phyloP scores from a whole-genome alignment of 129 eudicot species.

The Escallonia herrerae region DNA sequence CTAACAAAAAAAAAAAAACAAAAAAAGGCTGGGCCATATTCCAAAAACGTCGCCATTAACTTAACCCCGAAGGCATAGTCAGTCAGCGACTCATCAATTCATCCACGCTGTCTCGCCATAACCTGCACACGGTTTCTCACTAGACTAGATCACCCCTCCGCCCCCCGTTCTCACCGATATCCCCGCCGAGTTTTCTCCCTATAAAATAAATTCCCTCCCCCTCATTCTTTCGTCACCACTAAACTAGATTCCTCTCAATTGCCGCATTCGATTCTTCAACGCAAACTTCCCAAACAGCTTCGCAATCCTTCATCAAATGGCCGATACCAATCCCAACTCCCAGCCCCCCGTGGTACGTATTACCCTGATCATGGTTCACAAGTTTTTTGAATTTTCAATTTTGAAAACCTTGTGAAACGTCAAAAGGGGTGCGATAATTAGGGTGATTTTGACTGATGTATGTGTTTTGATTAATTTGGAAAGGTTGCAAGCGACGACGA shows the following conservation, averaged over 20 bases:
- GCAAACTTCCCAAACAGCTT: not conserved
- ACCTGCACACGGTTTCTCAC: not conserved
- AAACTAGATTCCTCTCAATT: not conserved
- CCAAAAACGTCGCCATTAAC: too few relatives aligned
- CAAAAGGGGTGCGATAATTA: too few relatives aligned
- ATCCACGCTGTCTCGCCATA: not conserved
- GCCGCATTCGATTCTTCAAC: too few relatives aligned
- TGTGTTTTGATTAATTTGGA: not conserved
- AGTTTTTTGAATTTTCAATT: not conserved
- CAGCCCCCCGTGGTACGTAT: not conserved
- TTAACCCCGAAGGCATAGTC: too few relatives aligned
- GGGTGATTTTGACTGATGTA: not conserved
- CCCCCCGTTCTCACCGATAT: not conserved
- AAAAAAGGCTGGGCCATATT: too few relatives aligned
- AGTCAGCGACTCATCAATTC: too few relatives aligned
- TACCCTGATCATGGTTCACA: too few relatives aligned
- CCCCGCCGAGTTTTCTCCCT: not conserved
- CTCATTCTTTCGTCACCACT: not conserved
- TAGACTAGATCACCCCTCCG: not conserved
- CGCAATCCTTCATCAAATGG: not conserved
- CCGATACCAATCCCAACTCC: not conserved
- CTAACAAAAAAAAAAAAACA: too few relatives aligned
- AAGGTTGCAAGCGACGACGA: constrained; percentile 40
- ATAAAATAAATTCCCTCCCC: not conserved
- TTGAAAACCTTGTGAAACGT: too few relatives aligned